phyloP scores from a whole-genome alignment of 73 alveolate species.

The Halteria grandinella region DNA sequence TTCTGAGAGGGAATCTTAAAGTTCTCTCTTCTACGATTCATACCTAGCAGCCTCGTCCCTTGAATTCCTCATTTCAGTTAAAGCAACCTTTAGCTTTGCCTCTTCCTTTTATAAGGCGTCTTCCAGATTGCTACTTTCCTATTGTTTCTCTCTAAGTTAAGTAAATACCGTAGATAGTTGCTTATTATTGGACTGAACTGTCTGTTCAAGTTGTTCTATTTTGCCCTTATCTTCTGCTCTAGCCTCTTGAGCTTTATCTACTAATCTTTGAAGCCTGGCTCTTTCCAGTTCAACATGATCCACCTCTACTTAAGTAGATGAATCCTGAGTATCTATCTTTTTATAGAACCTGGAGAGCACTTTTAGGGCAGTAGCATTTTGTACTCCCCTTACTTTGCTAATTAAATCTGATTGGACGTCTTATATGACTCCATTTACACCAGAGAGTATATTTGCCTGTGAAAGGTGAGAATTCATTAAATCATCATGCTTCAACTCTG shows the following conservation, averaged over 20 bases:
- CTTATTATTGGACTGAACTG: too few relatives aligned
- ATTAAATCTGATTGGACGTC: conserved; percentile 20
- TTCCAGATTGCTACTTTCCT: too few relatives aligned
- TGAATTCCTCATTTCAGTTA: too few relatives aligned
- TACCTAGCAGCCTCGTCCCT: too few relatives aligned
- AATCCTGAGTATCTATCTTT: conserved; percentile 10
- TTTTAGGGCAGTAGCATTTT: conserved; percentile 43
- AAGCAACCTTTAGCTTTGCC: too few relatives aligned
- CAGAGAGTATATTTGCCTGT: conserved; percentile 22
- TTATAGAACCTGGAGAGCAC: conserved; percentile 31
- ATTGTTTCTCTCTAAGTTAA: too few relatives aligned
- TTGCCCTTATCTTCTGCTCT: conserved; percentile 4
- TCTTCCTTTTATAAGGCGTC: too few relatives aligned
- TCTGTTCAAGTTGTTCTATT: background rate
- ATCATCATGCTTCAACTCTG: conserved; percentile 24
- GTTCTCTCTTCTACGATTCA: too few relatives aligned
- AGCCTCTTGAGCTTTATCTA: conserved; percentile 5
- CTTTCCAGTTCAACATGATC: conserved; percentile 36
- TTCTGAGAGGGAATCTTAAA: too few relatives aligned
- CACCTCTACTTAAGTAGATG: conserved; percentile 8
- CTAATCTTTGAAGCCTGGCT: conserved; percentile 1
- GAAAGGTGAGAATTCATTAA: conserved; percentile 23
- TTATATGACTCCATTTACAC: background rate
- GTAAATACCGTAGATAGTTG: too few relatives aligned
- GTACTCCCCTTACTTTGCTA: conserved; percentile 7